A percentile compares a stretch with the other conserved stretches of the same genome.
Evolutionary conservation across 805 yeast genomes (phyloP).

Genomic region (Myxozyma nipponensis): DNA sequence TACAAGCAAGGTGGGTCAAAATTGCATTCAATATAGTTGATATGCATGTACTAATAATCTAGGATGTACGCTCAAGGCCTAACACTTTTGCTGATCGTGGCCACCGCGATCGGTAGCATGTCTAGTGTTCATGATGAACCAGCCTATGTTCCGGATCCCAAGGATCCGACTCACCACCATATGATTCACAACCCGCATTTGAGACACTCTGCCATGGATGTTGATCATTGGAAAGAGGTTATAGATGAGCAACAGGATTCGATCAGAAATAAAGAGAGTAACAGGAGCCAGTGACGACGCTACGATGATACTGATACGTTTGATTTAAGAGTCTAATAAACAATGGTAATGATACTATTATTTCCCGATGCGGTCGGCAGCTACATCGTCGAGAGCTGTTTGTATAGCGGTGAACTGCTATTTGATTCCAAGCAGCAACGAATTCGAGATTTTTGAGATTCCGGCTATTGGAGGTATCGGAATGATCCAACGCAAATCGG

Average conservation of each 20-base stretch:
- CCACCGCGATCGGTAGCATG: conserved; percentile 46
- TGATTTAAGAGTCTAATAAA: too few species aligned
- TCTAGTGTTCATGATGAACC: conserved; percentile 44
- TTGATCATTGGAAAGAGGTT: conserved; percentile 17
- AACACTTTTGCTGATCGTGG: conserved; percentile 66
- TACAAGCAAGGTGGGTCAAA: conserved; percentile 57
- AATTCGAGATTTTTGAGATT: too few species aligned
- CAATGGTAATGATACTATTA: too few species aligned
- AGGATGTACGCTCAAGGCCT: conserved; percentile 85
- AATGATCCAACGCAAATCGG: not conserved
- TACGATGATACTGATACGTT: too few species aligned
- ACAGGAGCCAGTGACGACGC: too few species aligned
- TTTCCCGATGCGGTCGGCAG: too few species aligned
- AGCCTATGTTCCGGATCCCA: conserved; percentile 14
- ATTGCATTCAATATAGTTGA: too few species aligned
- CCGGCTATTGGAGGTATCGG: not conserved
- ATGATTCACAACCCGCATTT: conserved; percentile 11
- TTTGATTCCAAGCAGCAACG: too few species aligned
- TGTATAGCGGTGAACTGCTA: too few species aligned
- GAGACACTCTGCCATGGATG: not conserved
- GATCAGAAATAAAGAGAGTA: not conserved
- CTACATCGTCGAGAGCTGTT: too few species aligned
- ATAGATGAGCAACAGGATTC: conserved; percentile 7
- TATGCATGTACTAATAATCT: too few species aligned
- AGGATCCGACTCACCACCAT: conserved; percentile 15